These are phyloP conservation scores for Fusarium sp. DNA, from an alignment of 2,329 filamentous ascomycete species.

Conservation along the genomic window DNA sequence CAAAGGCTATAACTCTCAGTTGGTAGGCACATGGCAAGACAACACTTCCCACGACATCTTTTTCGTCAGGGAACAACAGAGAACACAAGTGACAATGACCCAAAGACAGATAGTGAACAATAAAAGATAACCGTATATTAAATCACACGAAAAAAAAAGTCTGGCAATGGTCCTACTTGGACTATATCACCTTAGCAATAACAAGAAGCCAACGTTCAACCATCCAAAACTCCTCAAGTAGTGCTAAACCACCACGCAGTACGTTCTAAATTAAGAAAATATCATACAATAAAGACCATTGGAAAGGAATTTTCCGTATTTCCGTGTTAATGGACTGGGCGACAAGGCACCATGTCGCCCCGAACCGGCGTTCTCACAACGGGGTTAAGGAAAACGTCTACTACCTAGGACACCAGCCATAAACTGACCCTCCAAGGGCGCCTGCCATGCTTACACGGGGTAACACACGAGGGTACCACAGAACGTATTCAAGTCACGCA, in stretches of 20 bases:
- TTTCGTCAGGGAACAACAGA: fast-evolving
- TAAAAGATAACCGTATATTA: no score
- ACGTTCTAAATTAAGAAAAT: no score
- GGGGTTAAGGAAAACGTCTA: not conserved
- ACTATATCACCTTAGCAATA: not conserved
- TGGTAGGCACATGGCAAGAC: no score
- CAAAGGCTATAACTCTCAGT: no score
- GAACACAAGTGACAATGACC: not conserved
- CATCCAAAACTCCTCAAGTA: not conserved
- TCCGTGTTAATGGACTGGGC: not conserved
- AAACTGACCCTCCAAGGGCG: not conserved
- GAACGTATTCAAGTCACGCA: not conserved
- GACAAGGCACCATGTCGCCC: no score
- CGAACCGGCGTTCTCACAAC: not conserved
- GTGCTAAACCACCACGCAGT: no score
- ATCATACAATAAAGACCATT: not conserved
- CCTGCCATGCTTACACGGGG: not conserved
- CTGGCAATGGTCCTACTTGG: not conserved
- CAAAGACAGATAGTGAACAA: no score
- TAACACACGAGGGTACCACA: not conserved
- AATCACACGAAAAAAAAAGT: not conserved
- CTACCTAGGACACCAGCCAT: not conserved
- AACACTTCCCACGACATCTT: no score
- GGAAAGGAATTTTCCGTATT: not conserved
- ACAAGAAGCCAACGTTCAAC: not conserved